Base-by-base conservation (phyloP, 305 asterid genomes). In the Fraxinus floribunda region DNA sequence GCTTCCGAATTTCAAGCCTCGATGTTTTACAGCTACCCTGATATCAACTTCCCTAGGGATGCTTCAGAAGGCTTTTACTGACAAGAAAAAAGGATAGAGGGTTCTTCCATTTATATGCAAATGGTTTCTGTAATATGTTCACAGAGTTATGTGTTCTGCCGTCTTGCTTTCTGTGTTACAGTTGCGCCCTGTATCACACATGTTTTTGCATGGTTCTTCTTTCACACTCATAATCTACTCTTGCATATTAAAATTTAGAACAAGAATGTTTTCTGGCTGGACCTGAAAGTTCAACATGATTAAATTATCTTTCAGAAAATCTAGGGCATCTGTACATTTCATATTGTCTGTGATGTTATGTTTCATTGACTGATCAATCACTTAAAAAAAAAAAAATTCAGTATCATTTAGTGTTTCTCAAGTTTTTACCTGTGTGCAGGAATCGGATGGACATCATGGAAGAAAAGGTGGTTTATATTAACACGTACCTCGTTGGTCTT, bases 381-480 rank as follows among this genome's bases (percentile, higher is more conserved):
- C 38, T 75, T 34, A 41, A 41, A 38, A 38, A 38, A 35, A 35
- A 68, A 18, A 71, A 71, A 15, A 18, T 78, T 64, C 55, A 82
- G 44, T 46, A 11, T 44, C 71, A 75, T 55, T 30, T 36, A 38
- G 70, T 41, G 34, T n/a, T 38, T 60, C 57, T 44, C 52, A 64
- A 1, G 5, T 35, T 64, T 77, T 18, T 82, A 64, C 36, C 57
- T 36, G 2, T 62, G 24, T 74, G 81, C 83, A 93, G 99, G 99
- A 88, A 95, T 97, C 83, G 99, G 99, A 81, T 97, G 99, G 99
- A 97, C 99, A 70, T 95, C 99, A 57, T 97, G 99, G 99, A 95
- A 97, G 93, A 97, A 97, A 89, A 93, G 98, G 90, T 97, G 99
- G 99, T 97, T 97, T 85, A 88, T 97, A 86, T 88, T 97, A 89